Evolutionary conservation across 768 basidiomycete genomes (phyloP), one percentile per base, ranked within the genome.

Genomic region (Mrakia hoshinonis): DNA sequence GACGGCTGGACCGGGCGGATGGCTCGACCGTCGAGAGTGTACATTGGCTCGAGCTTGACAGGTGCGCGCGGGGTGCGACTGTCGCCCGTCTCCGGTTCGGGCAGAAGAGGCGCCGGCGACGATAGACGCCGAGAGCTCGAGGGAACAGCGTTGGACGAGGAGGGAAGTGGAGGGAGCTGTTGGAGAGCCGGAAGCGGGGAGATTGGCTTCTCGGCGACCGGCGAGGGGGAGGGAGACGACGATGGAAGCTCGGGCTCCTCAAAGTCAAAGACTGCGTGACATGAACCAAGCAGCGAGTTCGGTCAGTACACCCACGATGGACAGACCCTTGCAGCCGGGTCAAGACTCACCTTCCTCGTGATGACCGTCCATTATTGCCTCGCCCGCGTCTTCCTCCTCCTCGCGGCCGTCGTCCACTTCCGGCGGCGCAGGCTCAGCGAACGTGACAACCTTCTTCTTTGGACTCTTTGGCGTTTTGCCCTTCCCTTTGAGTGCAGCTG

Each of bases 231-330:
- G 60, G n/a, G 29, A 43, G 34, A 13, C 70, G 65, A 61, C 39
- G 48, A 61, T 7, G 58, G 58, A 13, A 65, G 31, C 31, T 80
- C 78, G 67, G 78, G 77, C 38, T 78, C 70, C 48, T 80, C 79
- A 66, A 80, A 78, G 61, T 80, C 79, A 58, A 80, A 80, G 15
- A 80, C 77, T 61, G 67, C 12, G 0, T 2, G 34, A 26, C 26
- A 26, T 61, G 48, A 6, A 9, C 9, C 31, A 11, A 47, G 22
- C 36, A 47, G 15, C 18, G 34, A 20, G 20, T 18, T 18, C 4
- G n/a, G 54, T 55, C 29, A 55, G 54, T 31, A 4, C 51, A 29
- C 15, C 54, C 15, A 9, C 49, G 20, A 51, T 15, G 24, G 20
- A 20, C 49, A 51, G 49, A 51, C 29, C 51, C 10, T 24, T 18